phyloP scores from a whole-genome alignment of 2,329 filamentous ascomycete genomes.

The Penicillium sp. region DNA sequence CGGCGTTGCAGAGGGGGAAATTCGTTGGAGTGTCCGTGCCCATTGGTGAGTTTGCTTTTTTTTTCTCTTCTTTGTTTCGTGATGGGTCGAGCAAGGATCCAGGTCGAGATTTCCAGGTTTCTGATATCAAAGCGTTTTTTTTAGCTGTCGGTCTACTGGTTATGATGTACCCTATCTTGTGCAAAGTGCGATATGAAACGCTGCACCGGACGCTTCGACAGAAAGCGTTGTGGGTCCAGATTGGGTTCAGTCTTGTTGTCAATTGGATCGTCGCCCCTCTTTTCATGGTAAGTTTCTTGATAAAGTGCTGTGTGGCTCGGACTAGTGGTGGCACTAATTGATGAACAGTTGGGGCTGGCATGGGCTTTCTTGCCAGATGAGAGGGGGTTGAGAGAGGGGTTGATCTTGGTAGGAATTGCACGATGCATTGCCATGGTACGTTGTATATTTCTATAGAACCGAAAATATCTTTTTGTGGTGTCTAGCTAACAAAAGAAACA shows the following conservation, averaged over 20 bases:
- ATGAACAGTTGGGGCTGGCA: slow-evolving; percentile 52
- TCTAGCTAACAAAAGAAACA: background rate
- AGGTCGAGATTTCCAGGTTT: background rate
- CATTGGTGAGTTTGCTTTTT: slow-evolving; percentile 58
- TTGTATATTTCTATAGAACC: slow-evolving; percentile 6
- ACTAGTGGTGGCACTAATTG: background rate
- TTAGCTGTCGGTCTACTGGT: slow-evolving; percentile 79
- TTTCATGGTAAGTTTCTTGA: slow-evolving; percentile 67
- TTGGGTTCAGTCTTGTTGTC: slow-evolving; percentile 75
- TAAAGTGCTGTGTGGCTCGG: background rate
- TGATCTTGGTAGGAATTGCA: slow-evolving; percentile 83
- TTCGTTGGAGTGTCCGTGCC: slow-evolving; percentile 75
- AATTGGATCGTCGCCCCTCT: slow-evolving; percentile 88
- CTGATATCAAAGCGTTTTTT: slow-evolving; percentile 2
- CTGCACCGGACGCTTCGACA: slow-evolving; percentile 70
- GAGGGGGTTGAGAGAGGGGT: slow-evolving; percentile 61
- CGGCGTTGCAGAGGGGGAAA: slow-evolving; percentile 69
- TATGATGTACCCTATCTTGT: slow-evolving; percentile 95
- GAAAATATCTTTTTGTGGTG: slow-evolving; percentile 14
- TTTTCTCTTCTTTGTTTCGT: slow-evolving; percentile 14
- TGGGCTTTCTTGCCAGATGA: slow-evolving; percentile 62
- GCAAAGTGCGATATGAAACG: slow-evolving; percentile 81
- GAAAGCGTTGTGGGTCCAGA: slow-evolving; percentile 74
- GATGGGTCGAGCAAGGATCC: background rate
- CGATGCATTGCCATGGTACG: slow-evolving; percentile 86